Evolutionary conservation across 1,139 yeast genomes (phyloP).

Genomic region (Kodamaea arcana): DNA sequence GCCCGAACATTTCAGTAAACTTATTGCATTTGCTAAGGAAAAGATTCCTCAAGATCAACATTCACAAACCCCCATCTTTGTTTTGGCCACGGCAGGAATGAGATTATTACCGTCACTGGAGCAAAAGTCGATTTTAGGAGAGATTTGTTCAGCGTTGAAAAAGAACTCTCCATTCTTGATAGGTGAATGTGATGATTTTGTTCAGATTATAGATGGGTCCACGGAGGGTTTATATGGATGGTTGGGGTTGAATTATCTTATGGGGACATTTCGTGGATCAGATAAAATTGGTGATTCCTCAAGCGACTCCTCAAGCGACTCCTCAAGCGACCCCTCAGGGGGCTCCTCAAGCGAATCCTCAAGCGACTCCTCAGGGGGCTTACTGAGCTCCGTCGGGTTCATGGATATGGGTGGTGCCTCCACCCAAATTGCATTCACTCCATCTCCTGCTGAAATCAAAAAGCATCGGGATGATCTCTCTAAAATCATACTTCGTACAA

Average conservation of each 20-base stretch:
- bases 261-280: conserved; percentile 46
- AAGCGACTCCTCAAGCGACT: too few species aligned
- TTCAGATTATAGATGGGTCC: conserved; percentile 75
- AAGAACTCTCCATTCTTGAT: conserved; percentile 45
- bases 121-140: conserved; percentile 43
- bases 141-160: conserved; percentile 48
- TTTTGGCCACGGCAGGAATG: conserved; percentile 84
- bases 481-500: conserved; percentile 49
- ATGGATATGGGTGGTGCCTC: conserved; percentile 95
- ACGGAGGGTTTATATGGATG: conserved; percentile 81
- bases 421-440: conserved; percentile 76
- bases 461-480: conserved; percentile 64
- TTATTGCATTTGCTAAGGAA: conserved; percentile 54
- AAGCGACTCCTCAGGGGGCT: conserved; percentile 20
- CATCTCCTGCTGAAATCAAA: conserved; percentile 46
- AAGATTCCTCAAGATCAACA: conserved; percentile 55
- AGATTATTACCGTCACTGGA: conserved; percentile 50
- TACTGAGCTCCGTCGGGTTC: conserved; percentile 60
- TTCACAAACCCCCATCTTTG: conserved; percentile 61
- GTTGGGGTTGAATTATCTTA: conserved; percentile 67
- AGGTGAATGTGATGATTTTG: conserved; percentile 56
- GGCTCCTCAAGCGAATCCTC: too few species aligned
- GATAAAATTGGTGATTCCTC: neutral
- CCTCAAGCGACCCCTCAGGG: neutral
- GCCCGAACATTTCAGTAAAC: conserved; percentile 53